These are phyloP conservation scores for Hymenoscyphus scutula DNA, from an alignment of 2,329 filamentous ascomycete genomes.

Conservation along the genomic window DNA sequence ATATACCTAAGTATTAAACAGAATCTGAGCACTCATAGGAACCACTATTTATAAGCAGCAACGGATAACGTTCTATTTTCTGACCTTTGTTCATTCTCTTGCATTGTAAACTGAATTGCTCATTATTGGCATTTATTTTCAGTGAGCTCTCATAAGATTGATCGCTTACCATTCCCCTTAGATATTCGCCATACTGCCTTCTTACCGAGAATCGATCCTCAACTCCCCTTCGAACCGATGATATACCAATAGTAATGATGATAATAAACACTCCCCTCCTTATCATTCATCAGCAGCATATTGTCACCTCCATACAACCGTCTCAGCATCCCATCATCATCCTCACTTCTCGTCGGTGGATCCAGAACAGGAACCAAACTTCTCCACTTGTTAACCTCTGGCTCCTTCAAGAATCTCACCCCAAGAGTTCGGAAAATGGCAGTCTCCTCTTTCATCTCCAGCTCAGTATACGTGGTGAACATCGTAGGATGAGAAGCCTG, in stretches of 20 bases:
- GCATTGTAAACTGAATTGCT: no score
- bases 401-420: conserved; percentile 14
- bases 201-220: no score
- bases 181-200: no score
- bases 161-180: no score
- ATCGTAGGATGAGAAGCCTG: conserved; percentile 16
- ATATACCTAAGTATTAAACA: no score
- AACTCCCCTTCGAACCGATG: conserved; percentile 5
- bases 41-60: no score
- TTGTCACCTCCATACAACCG: not conserved
- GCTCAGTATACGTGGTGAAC: conserved; percentile 24
- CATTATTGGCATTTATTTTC: no score
- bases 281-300: conserved; percentile 12
- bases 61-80: no score
- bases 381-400: conserved; percentile 24
- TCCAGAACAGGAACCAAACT: conserved; percentile 19
- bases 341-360: not conserved
- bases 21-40: no score
- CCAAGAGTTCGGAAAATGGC: conserved; percentile 13
- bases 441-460: conserved; percentile 22
- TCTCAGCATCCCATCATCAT: not conserved
- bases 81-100: no score
- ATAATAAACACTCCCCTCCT: conserved; percentile 17
- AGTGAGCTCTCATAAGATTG: no score
- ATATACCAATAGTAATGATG: conserved; percentile 25